These are phyloP conservation scores for Fusarium foetens DNA, from an alignment of 2,329 filamentous ascomycete genomes.

Conservation along the genomic window DNA sequence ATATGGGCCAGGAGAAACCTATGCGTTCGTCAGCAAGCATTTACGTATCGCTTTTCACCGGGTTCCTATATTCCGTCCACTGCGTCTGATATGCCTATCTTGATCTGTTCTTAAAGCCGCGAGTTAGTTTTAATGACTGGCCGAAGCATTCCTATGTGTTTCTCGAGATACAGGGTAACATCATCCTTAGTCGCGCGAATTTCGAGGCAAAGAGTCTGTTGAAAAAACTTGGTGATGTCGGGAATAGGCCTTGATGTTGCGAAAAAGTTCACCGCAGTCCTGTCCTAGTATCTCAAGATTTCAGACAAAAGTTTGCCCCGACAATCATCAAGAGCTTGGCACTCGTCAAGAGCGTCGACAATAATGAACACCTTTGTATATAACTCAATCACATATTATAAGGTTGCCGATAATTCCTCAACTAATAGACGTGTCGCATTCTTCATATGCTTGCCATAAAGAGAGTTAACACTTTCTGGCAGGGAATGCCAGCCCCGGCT, in stretches of 20 bases:
- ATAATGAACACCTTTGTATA: neutral
- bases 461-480: neutral
- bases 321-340: fast-evolving
- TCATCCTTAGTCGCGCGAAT: neutral
- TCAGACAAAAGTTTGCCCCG: neutral
- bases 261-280: slow-evolving; percentile 1
- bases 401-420: neutral
- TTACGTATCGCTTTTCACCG: fast-evolving
- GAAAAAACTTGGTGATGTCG: slow-evolving; percentile 15
- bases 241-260: slow-evolving; percentile 41
- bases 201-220: neutral
- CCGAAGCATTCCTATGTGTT: neutral
- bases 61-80: slow-evolving; percentile 34
- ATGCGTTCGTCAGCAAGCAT: neutral
- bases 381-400: fast-evolving
- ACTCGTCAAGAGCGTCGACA: neutral
- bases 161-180: slow-evolving; percentile 15
- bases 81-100: neutral
- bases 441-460: neutral
- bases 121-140: neutral
- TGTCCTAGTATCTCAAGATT: neutral
- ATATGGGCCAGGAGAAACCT: slow-evolving; percentile 34
- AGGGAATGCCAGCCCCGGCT: fast-evolving
- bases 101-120: slow-evolving; percentile 21
- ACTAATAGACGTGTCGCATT: fast-evolving